These are phyloP conservation scores for Dothistroma pini DNA, from an alignment of 2,329 filamentous ascomycete species.

Conservation along the genomic window DNA sequence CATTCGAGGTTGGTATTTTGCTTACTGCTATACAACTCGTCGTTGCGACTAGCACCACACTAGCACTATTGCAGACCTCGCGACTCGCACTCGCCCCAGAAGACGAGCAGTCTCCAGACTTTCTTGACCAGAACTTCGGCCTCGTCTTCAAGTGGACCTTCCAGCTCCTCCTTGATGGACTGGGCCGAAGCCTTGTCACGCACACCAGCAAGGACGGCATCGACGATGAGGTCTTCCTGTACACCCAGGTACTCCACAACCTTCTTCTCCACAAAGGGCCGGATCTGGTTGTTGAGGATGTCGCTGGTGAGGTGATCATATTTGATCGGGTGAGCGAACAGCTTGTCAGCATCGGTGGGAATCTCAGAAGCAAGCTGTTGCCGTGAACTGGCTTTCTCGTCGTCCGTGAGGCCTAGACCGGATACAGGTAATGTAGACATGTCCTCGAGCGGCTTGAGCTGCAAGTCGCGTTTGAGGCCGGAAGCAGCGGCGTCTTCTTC, in stretches of 20 bases:
- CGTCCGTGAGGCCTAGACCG: slow-evolving; percentile 74
- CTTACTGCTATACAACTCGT: background rate
- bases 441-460: slow-evolving; percentile 44
- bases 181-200: slow-evolving; percentile 70
- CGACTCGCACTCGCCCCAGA: slow-evolving; percentile 23
- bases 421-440: slow-evolving; percentile 63
- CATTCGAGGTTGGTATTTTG: background rate
- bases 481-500: slow-evolving; percentile 71
- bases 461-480: slow-evolving; percentile 25
- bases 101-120: slow-evolving; percentile 59
- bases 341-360: slow-evolving; percentile 74
- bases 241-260: slow-evolving; percentile 95
- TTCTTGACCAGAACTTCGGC: slow-evolving; percentile 93
- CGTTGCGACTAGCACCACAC: background rate
- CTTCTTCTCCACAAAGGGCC: slow-evolving; percentile 97
- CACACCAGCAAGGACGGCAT: slow-evolving; percentile 85
- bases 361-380: slow-evolving; percentile 84
- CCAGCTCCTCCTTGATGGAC: slow-evolving; percentile 78
- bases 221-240: slow-evolving; percentile 92
- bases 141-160: slow-evolving; percentile 90
- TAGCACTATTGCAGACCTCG: slow-evolving; percentile 10
- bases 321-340: slow-evolving; percentile 90
- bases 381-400: slow-evolving; percentile 80
- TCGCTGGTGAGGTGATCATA: slow-evolving; percentile 87
- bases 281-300: slow-evolving; percentile 78